Base-by-base conservation (phyloP, 2,329 filamentous ascomycete genomes). In the Aspergillus aculeatinus region DNA sequence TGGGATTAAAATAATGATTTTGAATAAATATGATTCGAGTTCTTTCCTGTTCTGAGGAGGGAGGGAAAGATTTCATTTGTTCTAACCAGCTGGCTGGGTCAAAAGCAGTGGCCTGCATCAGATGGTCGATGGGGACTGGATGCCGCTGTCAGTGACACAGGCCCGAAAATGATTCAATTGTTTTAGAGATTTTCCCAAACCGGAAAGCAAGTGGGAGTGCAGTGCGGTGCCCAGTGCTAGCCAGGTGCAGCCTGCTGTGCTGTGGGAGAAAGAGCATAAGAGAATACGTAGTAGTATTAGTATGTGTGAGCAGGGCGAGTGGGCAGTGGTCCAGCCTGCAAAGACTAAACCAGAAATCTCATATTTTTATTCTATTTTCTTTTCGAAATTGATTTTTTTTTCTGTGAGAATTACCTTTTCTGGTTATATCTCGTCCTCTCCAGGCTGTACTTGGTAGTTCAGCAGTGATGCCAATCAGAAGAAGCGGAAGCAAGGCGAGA, bases 51-150 rank as follows among this genome's bases (percentile, higher is more conserved):
- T 51, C 19, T 12, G 33, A 29, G 27, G 23, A 23, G 27, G 27
- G 42, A 21, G 33, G 27, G 11, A n/a, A 51, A 42, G n/a, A 29
- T 51, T 31, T 59, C 50, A 55, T 49, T 58, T 59, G 60, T 60
- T 60, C 54, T 35, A 42, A 55, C 60, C 51, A 49, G 42, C 60
- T 61, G 53, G 52, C 51, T 61, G 63, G 58, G 53, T 59, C 60
- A 52, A 65, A 59, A 63, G 61, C 63, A 49, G 69, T 71, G 70
- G 72, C 71, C 68, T 72, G 69, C 70, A 72, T 71, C 62, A 69
- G 67, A 66, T 63, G 70, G 66, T 57, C 63, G 58, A 68, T 64
- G 60, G 49, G 60, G 62, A 68, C 64, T 66, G 66, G 59, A 57
- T 60, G 63, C 63, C 61, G 62, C 67, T 68, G 68, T 68, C 68